These are phyloP conservation scores for Ogataea pini DNA, from an alignment of 805 yeast genomes.

Conservation along the genomic window DNA sequence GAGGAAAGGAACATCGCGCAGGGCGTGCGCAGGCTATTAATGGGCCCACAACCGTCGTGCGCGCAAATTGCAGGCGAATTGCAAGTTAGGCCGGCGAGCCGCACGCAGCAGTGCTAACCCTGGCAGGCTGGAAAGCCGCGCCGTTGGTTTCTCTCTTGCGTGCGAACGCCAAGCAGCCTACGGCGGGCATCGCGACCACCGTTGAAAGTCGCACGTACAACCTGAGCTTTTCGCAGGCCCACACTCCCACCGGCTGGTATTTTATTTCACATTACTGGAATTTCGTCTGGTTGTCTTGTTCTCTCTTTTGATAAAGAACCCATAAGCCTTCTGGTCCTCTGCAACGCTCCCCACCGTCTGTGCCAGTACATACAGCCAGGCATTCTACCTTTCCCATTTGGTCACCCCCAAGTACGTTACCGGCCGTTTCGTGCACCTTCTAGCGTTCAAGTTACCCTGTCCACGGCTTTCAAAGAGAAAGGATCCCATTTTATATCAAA, in stretches of 20 bases:
- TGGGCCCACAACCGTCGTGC: neutral
- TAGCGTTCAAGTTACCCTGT: neutral
- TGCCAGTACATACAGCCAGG: too few relatives aligned
- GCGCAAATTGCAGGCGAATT: neutral
- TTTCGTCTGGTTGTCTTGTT: slow-evolving; percentile 7
- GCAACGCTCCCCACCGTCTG: too few relatives aligned
- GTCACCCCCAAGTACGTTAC: too few relatives aligned
- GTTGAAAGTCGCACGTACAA: too few relatives aligned
- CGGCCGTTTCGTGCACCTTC: neutral
- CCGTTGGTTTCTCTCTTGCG: neutral
- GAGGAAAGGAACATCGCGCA: neutral
- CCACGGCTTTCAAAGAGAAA: neutral
- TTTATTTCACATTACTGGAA: slow-evolving; percentile 1
- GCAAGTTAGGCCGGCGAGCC: neutral
- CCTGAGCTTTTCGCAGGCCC: neutral
- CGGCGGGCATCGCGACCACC: too few relatives aligned
- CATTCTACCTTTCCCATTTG: too few relatives aligned
- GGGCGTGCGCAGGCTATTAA: slow-evolving; percentile 1
- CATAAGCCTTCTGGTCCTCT: too few relatives aligned
- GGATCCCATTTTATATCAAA: neutral
- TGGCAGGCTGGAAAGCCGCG: too few relatives aligned
- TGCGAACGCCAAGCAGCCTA: too few relatives aligned
- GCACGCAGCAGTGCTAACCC: neutral
- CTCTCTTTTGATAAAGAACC: neutral
- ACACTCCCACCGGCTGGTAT: neutral